These are phyloP conservation scores for Calonectria ilicicola DNA, from an alignment of 2,329 filamentous ascomycete species.

Conservation along the genomic window DNA sequence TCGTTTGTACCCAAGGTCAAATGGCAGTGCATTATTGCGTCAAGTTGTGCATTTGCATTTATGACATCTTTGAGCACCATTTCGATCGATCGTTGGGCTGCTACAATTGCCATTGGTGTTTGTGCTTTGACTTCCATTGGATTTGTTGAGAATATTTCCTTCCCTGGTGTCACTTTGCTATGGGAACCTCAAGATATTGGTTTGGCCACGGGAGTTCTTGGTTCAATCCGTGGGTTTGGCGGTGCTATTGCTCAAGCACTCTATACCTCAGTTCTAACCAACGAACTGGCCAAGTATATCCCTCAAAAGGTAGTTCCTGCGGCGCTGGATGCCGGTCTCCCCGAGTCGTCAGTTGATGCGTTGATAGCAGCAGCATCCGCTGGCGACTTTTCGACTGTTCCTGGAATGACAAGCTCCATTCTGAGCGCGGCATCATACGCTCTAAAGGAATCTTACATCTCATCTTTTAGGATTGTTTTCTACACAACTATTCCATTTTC, in stretches of 20 bases:
- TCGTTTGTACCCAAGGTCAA: constrained; percentile 52
- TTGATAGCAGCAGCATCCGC: constrained; percentile 48
- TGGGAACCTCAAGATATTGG: constrained; percentile 61
- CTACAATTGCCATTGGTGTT: constrained; percentile 48
- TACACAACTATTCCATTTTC: constrained; percentile 54
- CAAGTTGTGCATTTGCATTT: constrained; percentile 46
- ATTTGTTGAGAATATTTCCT: constrained; percentile 53
- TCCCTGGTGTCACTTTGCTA: constrained; percentile 57
- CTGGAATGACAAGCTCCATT: constrained; percentile 50
- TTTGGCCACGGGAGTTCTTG: constrained; percentile 57
- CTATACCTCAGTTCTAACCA: constrained; percentile 52
- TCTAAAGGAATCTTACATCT: constrained; percentile 53
- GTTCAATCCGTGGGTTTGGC: constrained; percentile 57
- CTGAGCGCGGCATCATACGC: constrained; percentile 46
- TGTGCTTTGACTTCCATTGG: constrained; percentile 48
- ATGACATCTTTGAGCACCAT: constrained; percentile 47
- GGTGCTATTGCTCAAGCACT: constrained; percentile 52
- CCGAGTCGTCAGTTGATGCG: constrained; percentile 43
- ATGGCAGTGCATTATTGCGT: constrained; percentile 47
- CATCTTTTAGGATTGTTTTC: constrained; percentile 58
- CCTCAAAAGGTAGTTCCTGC: constrained; percentile 49
- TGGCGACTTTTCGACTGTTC: constrained; percentile 47
- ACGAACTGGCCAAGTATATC: constrained; percentile 49
- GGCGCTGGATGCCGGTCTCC: constrained; percentile 50
- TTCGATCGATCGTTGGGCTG: constrained; percentile 41